Percentiles rank a stretch among this genome's conserved stretches.
Conservation (phyloP, 331 rosid genomes). For the Cucumis variabilis region DNA sequence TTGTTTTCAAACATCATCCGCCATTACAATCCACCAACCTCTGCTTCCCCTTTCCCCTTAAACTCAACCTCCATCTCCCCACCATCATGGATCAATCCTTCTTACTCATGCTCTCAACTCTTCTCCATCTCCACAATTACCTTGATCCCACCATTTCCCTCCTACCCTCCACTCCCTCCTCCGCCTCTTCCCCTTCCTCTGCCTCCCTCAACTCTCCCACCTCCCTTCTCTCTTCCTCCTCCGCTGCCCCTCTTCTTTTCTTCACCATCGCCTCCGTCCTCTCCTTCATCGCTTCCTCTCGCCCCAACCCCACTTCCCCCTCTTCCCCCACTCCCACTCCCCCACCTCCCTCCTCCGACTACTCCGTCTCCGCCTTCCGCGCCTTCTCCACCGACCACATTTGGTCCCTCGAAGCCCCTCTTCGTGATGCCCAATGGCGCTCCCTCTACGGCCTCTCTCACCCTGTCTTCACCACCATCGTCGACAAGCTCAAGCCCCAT, state of each 20-base stretch:
- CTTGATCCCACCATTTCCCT: conserved; percentile 81
- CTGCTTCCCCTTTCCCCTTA: neutral
- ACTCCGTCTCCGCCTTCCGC: conserved; percentile 87
- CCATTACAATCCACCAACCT: too few relatives aligned
- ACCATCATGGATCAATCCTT: conserved; percentile 72
- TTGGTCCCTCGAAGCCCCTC: conserved; percentile 94
- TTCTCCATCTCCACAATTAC: conserved; percentile 90
- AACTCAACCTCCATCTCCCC: neutral
- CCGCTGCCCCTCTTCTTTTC: conserved; percentile 89
- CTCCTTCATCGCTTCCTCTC: conserved; percentile 80
- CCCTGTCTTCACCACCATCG: conserved; percentile 89
- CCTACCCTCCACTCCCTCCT: conserved; percentile 61
- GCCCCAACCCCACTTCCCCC: conserved; percentile 42
- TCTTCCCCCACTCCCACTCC: conserved; percentile 25
- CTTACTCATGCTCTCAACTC: conserved; percentile 82
- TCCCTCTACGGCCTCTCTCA: conserved; percentile 88
- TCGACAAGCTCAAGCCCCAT: conserved; percentile 87
- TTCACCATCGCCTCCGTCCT: conserved; percentile 91
- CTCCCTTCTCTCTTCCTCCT: conserved; percentile 71
- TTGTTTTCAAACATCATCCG: too few relatives aligned
- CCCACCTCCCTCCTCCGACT: conserved; percentile 46
- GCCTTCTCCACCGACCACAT: conserved; percentile 93
- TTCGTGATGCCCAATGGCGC: conserved; percentile 94
- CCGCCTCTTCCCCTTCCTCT: conserved; percentile 50
- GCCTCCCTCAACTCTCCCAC: conserved; percentile 56